Base-by-base conservation (phyloP, 2,329 filamentous ascomycete genomes). In the Ophiostoma triangulosporum region DNA sequence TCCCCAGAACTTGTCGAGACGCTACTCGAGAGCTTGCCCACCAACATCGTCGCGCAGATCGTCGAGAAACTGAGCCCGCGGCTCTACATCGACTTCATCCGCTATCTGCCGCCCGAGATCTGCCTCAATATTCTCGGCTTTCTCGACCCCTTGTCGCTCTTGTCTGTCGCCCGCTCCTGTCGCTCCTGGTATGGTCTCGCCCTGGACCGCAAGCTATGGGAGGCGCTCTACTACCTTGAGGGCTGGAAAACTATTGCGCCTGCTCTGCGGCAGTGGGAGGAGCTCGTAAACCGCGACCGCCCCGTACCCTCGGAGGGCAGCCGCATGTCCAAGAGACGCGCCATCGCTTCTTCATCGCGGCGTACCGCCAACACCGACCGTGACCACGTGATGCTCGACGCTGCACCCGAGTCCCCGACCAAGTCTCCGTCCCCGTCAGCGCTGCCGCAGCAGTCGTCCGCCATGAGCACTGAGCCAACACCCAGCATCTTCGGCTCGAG, bases 1-100 rank as follows among this genome's bases (percentile, higher is more conserved):
- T 20, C 1, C 63, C 0, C 63, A 95, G 89, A 91, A 65, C 78
- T 95, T 59, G 85, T 86, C 38, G 88, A 91, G 69, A 76, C 80
- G 46, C 76, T 95, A 24, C 74, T 96, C 53, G 79, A 84, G 55
- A 83, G 84, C 54, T 74, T 96, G 27, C 86, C 86, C 17, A 94
- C 88, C 1, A 86, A 86, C 6, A 80, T 83, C 52, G 83, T 96
- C 56, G 83, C 85, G 50, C 76, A 84, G 45, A 86, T 96, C 52
- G 87, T 95, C 48, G 80, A 90, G 53, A 79, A 84, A 58, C 72
- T 95, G 17, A 86, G 83, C 57, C 87, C 89, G 4, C 77, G 90
- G 51, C 81, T 97, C 3, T 90, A 96, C 67, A 91, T 96, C 69
- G 88, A 98, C 68, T 95, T 95, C 53, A 81, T 95, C 40, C 73